A percentile compares a stretch with the other conserved stretches of the same genome.
Evolutionary conservation across 495 filamentous ascomycete genomes (phyloP).

Genomic region (Aspergillus nanangensis): DNA sequence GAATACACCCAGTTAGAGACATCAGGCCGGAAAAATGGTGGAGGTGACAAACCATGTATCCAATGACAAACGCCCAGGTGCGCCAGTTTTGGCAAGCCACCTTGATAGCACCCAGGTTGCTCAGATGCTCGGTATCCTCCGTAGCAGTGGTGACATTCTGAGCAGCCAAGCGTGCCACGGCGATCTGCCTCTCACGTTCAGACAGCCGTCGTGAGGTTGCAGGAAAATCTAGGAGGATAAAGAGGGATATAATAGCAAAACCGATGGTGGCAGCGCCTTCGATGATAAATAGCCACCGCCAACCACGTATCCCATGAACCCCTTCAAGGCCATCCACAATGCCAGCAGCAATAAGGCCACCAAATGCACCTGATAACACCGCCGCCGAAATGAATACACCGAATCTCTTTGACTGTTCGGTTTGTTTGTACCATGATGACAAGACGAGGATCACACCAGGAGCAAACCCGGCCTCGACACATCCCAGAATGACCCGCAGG

Average conservation of each 20-base stretch:
- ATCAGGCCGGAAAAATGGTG: neutral
- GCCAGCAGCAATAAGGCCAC: constrained; percentile 44
- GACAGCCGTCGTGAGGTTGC: constrained; percentile 21
- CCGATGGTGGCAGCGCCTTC: constrained; percentile 55
- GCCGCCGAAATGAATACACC: constrained; percentile 47
- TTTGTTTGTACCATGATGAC: constrained; percentile 48
- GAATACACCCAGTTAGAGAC: neutral
- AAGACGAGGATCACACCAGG: constrained; percentile 43
- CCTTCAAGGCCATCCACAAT: constrained; percentile 26
- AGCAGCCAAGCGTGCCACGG: constrained; percentile 14
- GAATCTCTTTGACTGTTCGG: constrained; percentile 46
- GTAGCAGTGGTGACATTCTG: constrained; percentile 18
- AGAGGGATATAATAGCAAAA: constrained; percentile 17
- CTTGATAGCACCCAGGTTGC: constrained; percentile 11
- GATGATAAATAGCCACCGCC: constrained; percentile 71
- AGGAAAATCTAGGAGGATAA: constrained; percentile 29
- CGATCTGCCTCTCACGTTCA: constrained; percentile 17
- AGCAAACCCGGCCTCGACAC: constrained; percentile 39
- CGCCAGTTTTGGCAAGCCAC: constrained; percentile 13
- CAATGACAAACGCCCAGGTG: constrained; percentile 24
- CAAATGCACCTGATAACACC: constrained; percentile 46
- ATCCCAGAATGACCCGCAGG: constrained; percentile 29
- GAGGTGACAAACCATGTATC: constrained; percentile 23
- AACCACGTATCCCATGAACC: constrained; percentile 52
- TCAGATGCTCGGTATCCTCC: constrained; percentile 11